Percentiles rank a stretch among this genome's conserved stretches.
Evolutionary conservation across 208 protist genomes (phyloP).

Genomic region (Leishmania arabica): DNA sequence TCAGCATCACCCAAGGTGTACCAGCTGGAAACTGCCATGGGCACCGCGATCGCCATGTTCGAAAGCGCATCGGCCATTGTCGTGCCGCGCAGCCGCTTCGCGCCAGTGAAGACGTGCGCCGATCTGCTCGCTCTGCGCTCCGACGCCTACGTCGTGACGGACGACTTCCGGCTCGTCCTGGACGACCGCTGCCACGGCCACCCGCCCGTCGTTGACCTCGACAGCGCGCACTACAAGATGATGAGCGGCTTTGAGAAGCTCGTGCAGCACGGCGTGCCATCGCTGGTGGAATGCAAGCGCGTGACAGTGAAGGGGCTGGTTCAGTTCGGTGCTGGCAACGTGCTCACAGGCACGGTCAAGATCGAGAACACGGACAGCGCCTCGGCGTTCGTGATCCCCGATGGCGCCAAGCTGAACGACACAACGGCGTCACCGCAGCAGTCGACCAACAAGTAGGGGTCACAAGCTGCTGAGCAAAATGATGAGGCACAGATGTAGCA

Average conservation of each 20-base stretch:
- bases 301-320: conserved; percentile 67
- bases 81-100: conserved; percentile 96
- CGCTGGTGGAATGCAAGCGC: conserved; percentile 57
- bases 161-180: conserved; percentile 65
- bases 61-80: conserved; percentile 75
- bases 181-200: conserved; percentile 47
- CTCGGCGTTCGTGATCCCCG: conserved; percentile 37
- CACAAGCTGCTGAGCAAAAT: neutral
- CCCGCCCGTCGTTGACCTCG: conserved; percentile 69
- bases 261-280: conserved; percentile 61
- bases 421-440: conserved; percentile 29
- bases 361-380: conserved; percentile 59
- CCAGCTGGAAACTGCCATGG: conserved; percentile 92
- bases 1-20: conserved; percentile 65
- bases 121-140: conserved; percentile 98
- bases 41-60: conserved; percentile 97
- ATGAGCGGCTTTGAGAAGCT: conserved; percentile 67
- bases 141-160: conserved; percentile 91
- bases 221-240: conserved; percentile 79
- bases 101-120: conserved; percentile 97
- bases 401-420: conserved; percentile 54
- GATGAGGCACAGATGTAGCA: conserved; percentile 7
- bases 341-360: conserved; percentile 63
- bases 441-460: neutral
- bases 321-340: conserved; percentile 52